Evolutionary conservation across 768 basidiomycete species (phyloP), one percentile per base, ranked within the genome.

Genomic region (Boletus tomentosulus): DNA sequence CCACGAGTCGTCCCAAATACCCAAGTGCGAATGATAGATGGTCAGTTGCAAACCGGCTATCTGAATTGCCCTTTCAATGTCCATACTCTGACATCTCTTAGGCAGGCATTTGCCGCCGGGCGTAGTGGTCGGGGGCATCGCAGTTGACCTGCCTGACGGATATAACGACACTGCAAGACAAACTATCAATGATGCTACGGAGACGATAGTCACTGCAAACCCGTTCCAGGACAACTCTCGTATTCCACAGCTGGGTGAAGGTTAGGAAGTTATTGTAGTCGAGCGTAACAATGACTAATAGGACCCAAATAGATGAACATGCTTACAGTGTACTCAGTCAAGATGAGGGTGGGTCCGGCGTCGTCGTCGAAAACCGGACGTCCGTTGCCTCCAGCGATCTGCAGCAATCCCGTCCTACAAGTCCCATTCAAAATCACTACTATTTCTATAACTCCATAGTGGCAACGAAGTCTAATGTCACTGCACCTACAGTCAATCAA

Each of bases 221-320:
- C 59, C 59, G 11, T 61, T 61, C 41, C 2, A 15, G 2, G 51
- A 61, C 4, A 13, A 61, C 22, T 7, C 31, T 9, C 6, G 46
- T 8, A 16, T 51, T 16, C 3, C 51, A 8, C 51, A 53, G 19
- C 39, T 49, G 2, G 0, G 43, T 8, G 47, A 57, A n/a, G 48
- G 56, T 57, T 25, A 57, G 56, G 16, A 33, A 13, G 25, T 15
- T 33, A 3, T 6, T 0, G 7, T 12, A 25, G 24, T n/a, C 5
- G 27, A 27, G 27, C 27, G 27, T 3, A 3, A 27, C 27, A 27
- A 27, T 27, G 27, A 27, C 38, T 55, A 11, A 57, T n/a, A 8
- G 2, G 10, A 39, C 31, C 15, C 19, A n/a, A 34, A 28, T 24
- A 56, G 54, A 42, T 3, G 54, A 54, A 11, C 10, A 39, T 22